Conservation (phyloP, 1,139 yeast genomes). For the Scheffersomyces titani region DNA sequence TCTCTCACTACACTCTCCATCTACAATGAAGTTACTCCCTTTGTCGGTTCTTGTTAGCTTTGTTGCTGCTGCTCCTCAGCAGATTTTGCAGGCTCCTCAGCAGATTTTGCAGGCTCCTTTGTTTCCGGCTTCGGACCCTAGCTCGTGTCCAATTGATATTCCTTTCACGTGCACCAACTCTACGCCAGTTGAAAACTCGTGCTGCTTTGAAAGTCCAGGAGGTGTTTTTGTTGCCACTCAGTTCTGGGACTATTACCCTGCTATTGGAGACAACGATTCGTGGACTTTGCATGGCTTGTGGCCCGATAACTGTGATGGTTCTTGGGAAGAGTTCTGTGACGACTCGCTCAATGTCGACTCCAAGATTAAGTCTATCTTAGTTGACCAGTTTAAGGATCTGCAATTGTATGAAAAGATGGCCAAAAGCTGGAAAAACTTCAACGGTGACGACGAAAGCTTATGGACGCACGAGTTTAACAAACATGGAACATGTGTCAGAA, state of each 20-base stretch:
- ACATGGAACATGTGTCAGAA: conserved; percentile 90
- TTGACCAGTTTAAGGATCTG: conserved; percentile 45
- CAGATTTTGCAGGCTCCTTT: neutral
- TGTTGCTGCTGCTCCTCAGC: neutral
- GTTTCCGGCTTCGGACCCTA: neutral
- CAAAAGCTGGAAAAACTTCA: conserved; percentile 72
- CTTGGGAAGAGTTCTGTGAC: conserved; percentile 74
- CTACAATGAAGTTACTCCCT: neutral
- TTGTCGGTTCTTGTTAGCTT: neutral
- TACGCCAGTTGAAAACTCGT: conserved; percentile 49
- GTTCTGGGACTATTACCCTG: conserved; percentile 91
- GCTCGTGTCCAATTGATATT: conserved; percentile 59
- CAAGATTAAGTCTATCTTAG: conserved; percentile 49
- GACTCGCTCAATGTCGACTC: conserved; percentile 48
- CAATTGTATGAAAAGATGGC: conserved; percentile 61
- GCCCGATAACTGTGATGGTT: conserved; percentile 83
- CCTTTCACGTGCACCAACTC: conserved; percentile 65
- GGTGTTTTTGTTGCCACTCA: conserved; percentile 86
- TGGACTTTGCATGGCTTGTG: conserved; percentile 87
- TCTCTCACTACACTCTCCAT: neutral
- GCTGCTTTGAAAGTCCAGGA: conserved; percentile 90
- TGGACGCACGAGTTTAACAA: conserved; percentile 97
- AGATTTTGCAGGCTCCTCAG: neutral
- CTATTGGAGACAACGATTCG: conserved; percentile 65
- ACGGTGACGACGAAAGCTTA: conserved; percentile 69